Conservation (phyloP, 2,329 filamentous ascomycete species). For the Akanthomyces uredinophilus region DNA sequence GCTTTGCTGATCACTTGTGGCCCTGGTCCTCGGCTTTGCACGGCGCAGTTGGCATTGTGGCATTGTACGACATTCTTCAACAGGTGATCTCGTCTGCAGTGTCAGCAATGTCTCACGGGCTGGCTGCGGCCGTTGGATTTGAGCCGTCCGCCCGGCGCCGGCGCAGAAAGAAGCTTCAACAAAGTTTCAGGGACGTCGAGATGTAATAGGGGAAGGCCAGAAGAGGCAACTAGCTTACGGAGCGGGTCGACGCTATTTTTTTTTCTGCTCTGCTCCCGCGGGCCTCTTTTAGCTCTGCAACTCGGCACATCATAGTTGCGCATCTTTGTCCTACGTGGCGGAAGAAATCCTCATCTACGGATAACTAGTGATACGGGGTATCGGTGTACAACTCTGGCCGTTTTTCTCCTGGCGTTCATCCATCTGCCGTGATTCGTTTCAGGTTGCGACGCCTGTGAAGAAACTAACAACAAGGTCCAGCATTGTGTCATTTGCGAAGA, state of each 20-base stretch:
- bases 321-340: background rate
- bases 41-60: background rate
- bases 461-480: background rate
- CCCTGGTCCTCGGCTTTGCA: background rate
- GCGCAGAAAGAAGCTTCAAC: background rate
- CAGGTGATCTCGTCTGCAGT: background rate
- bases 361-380: background rate
- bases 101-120: too few relatives aligned
- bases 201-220: background rate
- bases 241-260: constrained; percentile 4
- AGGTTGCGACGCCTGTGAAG: background rate
- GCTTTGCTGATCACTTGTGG: constrained; percentile 10
- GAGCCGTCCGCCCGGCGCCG: background rate
- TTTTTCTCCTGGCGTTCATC: background rate
- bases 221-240: constrained; percentile 4
- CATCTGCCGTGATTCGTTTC: background rate
- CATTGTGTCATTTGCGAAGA: background rate
- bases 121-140: background rate
- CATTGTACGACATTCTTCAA: too few relatives aligned
- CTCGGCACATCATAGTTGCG: background rate
- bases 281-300: background rate
- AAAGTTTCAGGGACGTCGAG: background rate
- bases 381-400: background rate
- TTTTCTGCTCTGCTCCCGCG: background rate
- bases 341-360: background rate